Evolutionary conservation across 2,329 filamentous ascomycete genomes (phyloP), one percentile per base, ranked within the genome.

Genomic region (Hymenotorrendiella dingleyae): DNA sequence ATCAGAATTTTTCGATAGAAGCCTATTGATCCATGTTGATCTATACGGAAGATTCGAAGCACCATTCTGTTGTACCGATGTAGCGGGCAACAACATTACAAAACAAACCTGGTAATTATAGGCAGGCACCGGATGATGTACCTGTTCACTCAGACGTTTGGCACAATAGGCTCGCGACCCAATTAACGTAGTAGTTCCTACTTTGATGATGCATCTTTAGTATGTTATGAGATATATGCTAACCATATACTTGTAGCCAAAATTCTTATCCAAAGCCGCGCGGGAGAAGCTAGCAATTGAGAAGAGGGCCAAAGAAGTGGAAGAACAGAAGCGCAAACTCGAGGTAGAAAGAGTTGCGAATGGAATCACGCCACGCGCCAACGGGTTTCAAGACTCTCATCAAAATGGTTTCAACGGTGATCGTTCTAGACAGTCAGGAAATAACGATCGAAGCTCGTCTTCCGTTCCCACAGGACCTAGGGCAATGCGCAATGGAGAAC

Each of bases 191-290:
- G n/a, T n/a, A n/a, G n/a, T n/a, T n/a, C n/a, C n/a, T n/a, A n/a
- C n/a, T n/a, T n/a, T n/a, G n/a, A n/a, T n/a, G n/a, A n/a, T n/a
- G n/a, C n/a, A n/a, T 48, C 37, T 55, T 42, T 53, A 60, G 55
- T 47, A 45, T 43, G 50, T 49, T 52, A 48, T 40, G 27, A 19
- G 19, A 37, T 20, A 22, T 34, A 21, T 42, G 54, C 48, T 59
- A 53, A 59, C 46, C 41, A 28, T 47, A 30, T 52, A 50, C 51
- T 34, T 53, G 45, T 59, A 80, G 72, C 89, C 89, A 4, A 90
- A 87, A 63, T 94, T 94, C 61, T 69, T 95, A 17, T 84, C 86
- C 4, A 93, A 86, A 68, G 83, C 84, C 23, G 78, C 94, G 62
- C 78, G 90, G 42, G 88, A 94, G 62, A 78, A 80, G 47, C 65